Evolutionary conservation across 768 basidiomycete genomes (phyloP).

Genomic region (Guyanaporus albipodus): DNA sequence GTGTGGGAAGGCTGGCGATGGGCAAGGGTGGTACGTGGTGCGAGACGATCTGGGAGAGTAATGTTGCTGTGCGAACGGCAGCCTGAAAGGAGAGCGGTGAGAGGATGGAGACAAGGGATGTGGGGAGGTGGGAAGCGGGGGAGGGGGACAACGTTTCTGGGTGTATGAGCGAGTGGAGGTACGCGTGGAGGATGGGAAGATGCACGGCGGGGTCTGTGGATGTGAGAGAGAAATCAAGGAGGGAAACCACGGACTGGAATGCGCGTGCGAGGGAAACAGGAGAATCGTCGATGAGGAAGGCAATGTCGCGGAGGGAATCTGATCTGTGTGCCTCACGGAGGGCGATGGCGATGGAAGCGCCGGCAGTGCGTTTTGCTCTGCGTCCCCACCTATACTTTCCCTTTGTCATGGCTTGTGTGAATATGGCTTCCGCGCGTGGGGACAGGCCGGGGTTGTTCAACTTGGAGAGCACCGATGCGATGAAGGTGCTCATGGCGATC

Average conservation of each 20-base stretch:
- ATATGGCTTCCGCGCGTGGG: constrained; percentile 63
- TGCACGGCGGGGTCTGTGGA: constrained; percentile 57
- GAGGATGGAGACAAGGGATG: constrained; percentile 35
- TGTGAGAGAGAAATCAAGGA: constrained; percentile 51
- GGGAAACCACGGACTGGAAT: constrained; percentile 47
- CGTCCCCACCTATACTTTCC: constrained; percentile 70
- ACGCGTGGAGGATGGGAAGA: constrained; percentile 52
- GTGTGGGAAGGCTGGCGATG: constrained; percentile 39
- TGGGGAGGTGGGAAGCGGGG: constrained; percentile 27
- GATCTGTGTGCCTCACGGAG: constrained; percentile 68
- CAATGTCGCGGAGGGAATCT: constrained; percentile 65
- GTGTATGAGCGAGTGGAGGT: constrained; percentile 42
- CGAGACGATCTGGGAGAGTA: constrained; percentile 41
- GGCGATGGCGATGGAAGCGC: constrained; percentile 64
- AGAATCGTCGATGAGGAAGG: constrained; percentile 58
- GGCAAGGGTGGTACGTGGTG: constrained; percentile 38
- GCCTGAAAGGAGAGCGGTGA: constrained; percentile 39
- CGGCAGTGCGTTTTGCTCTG: constrained; percentile 64
- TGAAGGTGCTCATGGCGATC: constrained; percentile 62
- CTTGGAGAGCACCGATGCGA: constrained; percentile 54
- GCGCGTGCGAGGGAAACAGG: constrained; percentile 49
- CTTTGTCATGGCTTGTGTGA: constrained; percentile 60
- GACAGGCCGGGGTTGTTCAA: constrained; percentile 58
- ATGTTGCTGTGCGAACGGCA: constrained; percentile 41
- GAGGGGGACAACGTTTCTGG: constrained; percentile 23